Base-by-base conservation (phyloP, 768 basidiomycete genomes). In the Chlorophyllum brunneum region DNA sequence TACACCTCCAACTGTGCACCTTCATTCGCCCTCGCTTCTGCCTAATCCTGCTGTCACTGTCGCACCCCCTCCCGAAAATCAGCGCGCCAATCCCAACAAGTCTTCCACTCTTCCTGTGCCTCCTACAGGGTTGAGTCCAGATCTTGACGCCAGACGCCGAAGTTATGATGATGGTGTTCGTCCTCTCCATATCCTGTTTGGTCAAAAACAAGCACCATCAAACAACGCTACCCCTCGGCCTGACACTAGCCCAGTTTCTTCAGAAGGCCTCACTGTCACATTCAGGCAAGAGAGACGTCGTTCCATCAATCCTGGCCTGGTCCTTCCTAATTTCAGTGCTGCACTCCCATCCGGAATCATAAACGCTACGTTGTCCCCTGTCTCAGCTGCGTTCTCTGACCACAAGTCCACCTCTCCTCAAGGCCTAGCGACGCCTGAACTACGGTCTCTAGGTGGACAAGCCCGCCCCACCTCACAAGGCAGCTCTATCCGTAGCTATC, bases 241-340 rank as follows among this genome's bases (percentile, higher is more conserved):
- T 46, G 52, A 56, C 54, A 40, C 50, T 42, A 30, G 54, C 60
- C 22, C 49, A 50, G 10, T 60, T 55, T 44, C 51, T 9, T 52
- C 65, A 24, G 67, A 67, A 20, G 63, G 66, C 18, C 66, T 74
- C 30, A 61, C 65, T 41, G 70, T 68, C 10, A 71, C 74, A 4
- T 69, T 74, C 5, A 64, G 68, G 18, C 67, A 67, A 31, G 72
- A 76, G 31, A 77, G 73, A 59, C 72, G 76, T 34, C 72, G 74
- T 40, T 78, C 78, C 30, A 78, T 79, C 44, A 78, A 78, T 56
- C 77, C 77, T 5, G 75, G 69, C 38, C 61, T 76, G 20, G 56
- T 64, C 4, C 59, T 77, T 50, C 62, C 68, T 27, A 62, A 69
- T 54, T 66, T 71, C 53, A 68, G 61, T 39, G 42, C 61, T 8